Base-by-base conservation (phyloP, 805 yeast species). In the Ogataea nonfermentans region DNA sequence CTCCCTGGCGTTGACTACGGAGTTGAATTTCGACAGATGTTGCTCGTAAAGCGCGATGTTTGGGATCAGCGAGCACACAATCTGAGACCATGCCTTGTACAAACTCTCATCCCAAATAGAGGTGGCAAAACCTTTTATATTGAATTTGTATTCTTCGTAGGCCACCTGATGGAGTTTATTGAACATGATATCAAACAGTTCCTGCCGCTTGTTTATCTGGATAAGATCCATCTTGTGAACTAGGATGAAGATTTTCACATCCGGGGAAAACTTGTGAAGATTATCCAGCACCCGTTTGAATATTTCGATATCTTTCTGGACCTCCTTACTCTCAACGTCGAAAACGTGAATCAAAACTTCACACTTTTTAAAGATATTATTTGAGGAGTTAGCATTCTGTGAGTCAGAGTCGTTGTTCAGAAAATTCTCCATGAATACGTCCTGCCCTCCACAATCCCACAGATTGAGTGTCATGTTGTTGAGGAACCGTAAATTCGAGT, bases 401-500 rank as follows among this genome's bases (percentile, higher is more conserved):
- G 30, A 19, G 15, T 41, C 44, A 39, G 86, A 81, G 4, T 90
- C 78, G 24, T 53, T 56, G 43, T 58, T 65, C 6, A 67, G 46
- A 59, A 93, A 93, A 61, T 87, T 89, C 56, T 91, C 97, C 87
- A 93, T 90, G 51, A 90, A 93, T 2, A 84, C 88, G 61, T 93
- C 97, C 60, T 93, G 99, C 3, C 96, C 96, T 55, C 98, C 99
- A 65, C 99, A 93, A 62, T 93, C 99, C 98, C 98, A 90, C 15
- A 93, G 68, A 55, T 91, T 91, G 32, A 93, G 69, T 1, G 97
- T 89, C 95, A 93, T 88, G 59, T 91, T 90, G 1, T 96, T 96
- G 43, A 93, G 68, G 55, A 93, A 90, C 35, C 98, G 70, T 40
- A 93, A 66, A 64, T 91, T 96, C 2, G 97, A 88, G 58, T 93